These are phyloP conservation scores for Zalerion maritima DNA, from an alignment of 495 filamentous ascomycete species.

Conservation along the genomic window DNA sequence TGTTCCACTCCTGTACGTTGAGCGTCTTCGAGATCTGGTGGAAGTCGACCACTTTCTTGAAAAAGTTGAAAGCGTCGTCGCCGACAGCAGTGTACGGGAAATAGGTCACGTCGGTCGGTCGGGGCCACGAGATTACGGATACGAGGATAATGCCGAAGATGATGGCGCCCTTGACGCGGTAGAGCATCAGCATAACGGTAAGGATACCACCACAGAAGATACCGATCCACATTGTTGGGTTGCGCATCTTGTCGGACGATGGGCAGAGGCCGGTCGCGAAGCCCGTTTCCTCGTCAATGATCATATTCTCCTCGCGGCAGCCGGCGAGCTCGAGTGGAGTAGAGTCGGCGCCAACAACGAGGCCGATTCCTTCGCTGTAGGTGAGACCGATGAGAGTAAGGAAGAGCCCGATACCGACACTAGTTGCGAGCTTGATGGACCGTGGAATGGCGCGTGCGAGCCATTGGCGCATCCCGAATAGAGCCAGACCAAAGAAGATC, in stretches of 20 bases:
- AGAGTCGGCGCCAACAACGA: slow-evolving; percentile 41
- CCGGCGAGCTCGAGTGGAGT: slow-evolving; percentile 58
- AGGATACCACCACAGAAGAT: slow-evolving; percentile 72
- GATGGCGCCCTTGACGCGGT: slow-evolving; percentile 68
- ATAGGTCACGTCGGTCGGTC: slow-evolving; percentile 55
- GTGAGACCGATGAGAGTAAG: slow-evolving; percentile 68
- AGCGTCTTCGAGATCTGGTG: slow-evolving; percentile 54
- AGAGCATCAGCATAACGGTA: slow-evolving; percentile 65
- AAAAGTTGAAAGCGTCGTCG: slow-evolving; percentile 58
- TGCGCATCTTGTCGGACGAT: slow-evolving; percentile 50
- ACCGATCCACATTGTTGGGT: slow-evolving; percentile 65
- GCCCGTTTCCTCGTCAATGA: slow-evolving; percentile 9
- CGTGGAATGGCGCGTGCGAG: slow-evolving; percentile 61
- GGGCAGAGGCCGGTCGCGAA: slow-evolving; percentile 39
- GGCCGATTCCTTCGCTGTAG: slow-evolving; percentile 64
- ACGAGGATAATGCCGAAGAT: slow-evolving; percentile 68
- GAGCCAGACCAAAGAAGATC: slow-evolving; percentile 52
- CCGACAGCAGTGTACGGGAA: slow-evolving; percentile 59
- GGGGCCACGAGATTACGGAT: slow-evolving; percentile 73
- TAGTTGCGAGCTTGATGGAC: slow-evolving; percentile 72
- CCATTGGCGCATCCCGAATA: slow-evolving; percentile 71
- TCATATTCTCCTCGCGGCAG: slow-evolving; percentile 27
- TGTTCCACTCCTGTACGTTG: slow-evolving; percentile 51
- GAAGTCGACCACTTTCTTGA: slow-evolving; percentile 69
- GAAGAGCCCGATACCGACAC: slow-evolving; percentile 68